Evolutionary conservation across 2,329 filamentous ascomycete species (phyloP).

Genomic region (Diaporthe vexans): DNA sequence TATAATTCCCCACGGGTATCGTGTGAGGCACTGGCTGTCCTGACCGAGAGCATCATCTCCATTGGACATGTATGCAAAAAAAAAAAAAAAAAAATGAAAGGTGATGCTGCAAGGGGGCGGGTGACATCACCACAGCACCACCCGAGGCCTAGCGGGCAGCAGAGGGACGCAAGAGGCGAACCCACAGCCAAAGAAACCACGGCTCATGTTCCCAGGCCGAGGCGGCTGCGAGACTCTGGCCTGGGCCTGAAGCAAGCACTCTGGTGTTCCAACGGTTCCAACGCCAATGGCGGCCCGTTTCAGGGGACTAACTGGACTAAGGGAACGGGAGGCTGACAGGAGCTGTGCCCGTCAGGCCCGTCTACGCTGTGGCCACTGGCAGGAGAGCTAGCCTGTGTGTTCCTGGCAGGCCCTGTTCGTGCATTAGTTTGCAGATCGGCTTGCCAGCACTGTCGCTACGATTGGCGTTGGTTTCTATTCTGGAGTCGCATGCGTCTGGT

Average conservation of each 20-base stretch:
- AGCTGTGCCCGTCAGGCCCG: neutral
- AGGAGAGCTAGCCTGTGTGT: neutral
- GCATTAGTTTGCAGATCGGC: constrained; percentile 28
- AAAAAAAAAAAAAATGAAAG: too few relatives aligned
- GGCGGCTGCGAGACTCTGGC: constrained; percentile 5
- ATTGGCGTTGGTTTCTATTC: constrained; percentile 27
- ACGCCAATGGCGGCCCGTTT: constrained; percentile 29
- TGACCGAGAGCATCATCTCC: neutral
- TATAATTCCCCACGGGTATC: neutral
- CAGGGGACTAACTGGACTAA: neutral
- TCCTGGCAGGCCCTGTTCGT: constrained; percentile 8
- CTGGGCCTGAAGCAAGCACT: constrained; percentile 25
- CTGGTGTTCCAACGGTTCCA: constrained; percentile 12
- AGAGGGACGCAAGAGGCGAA: neutral
- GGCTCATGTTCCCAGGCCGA: neutral
- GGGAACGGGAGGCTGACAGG: constrained; percentile 22
- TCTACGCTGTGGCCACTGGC: neutral
- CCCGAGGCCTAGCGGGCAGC: neutral
- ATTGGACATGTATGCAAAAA: too few relatives aligned
- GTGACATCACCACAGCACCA: constrained; percentile 15
- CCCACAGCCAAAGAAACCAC: constrained; percentile 18
- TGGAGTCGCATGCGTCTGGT: constrained; percentile 4
- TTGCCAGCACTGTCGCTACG: neutral
- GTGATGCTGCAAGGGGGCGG: neutral
- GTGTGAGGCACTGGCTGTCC: neutral